A percentile compares a stretch with the other conserved stretches of the same genome.
phyloP scores from a whole-genome alignment of 495 filamentous ascomycete species.

The Oleoguttula mirabilis region DNA sequence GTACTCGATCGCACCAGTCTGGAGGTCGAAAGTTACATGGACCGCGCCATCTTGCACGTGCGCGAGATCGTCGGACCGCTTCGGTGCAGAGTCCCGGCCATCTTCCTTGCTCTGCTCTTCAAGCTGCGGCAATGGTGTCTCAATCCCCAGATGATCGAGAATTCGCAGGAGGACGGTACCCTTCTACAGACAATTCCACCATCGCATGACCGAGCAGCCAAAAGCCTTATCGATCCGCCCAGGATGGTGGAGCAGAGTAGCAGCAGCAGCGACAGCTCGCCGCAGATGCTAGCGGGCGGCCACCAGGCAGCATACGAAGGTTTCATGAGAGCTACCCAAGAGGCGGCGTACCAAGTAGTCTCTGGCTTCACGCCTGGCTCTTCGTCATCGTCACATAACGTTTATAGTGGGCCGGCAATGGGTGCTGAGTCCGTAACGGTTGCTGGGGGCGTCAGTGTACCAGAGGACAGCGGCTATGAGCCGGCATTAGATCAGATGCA shows the following conservation, averaged over 20 bases:
- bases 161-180: neutral
- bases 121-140: slow-evolving; percentile 18
- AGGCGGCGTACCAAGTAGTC: neutral
- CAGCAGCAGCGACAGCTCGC: slow-evolving; percentile 1
- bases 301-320: neutral
- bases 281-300: neutral
- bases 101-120: slow-evolving; percentile 19
- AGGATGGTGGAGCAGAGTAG: neutral
- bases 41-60: slow-evolving; percentile 10
- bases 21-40: slow-evolving; percentile 9
- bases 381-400: too few relatives aligned
- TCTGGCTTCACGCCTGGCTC: neutral
- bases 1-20: slow-evolving; percentile 10
- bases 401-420: too few relatives aligned
- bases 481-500: slow-evolving; percentile 8
- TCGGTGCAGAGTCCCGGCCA: slow-evolving; percentile 8
- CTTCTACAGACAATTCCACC: too few relatives aligned
- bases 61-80: slow-evolving; percentile 2
- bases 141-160: slow-evolving; percentile 14
- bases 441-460: neutral
- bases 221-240: neutral
- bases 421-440: neutral
- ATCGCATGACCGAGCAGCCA: too few relatives aligned
- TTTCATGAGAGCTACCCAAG: neutral
- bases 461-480: neutral